Evolutionary conservation across 176 grass and related monocot genomes (phyloP), one percentile per base, ranked within the genome.

Genomic region (Aegilops bicornis): DNA sequence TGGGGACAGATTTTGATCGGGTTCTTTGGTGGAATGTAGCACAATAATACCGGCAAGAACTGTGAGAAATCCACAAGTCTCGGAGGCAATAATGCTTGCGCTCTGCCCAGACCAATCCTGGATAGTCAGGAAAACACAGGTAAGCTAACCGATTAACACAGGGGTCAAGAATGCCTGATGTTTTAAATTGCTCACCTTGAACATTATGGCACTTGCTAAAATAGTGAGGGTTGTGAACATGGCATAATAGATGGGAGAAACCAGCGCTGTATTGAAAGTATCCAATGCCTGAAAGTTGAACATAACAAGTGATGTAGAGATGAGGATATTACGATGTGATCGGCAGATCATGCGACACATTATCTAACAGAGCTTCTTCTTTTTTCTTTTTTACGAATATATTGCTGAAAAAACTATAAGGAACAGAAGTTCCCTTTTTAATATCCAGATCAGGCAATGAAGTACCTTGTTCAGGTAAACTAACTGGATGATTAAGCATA

Each of bases 101-200:
- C 87, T 93, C 70, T 99, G 97, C 63, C 97, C 97, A 90, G 97
- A 96, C 97, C 97, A 99, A 69, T 99, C 97, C 97, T 99, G 83
- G 22, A 68, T 59, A 80, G 24, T 77, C 22, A 39, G 1, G 1
- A n/a, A 89, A 70, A 78, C 42, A 71, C 12, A 85, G 48, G 33
- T 80, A 48, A 73, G 37, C n/a, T 81, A 56, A 75, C 10, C 23
- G 20, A n/a, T 50, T 22, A 65, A 68, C 16, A 64, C 35, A 24
- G 7, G 1, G 3, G 43, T 13, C 36, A 25, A 22, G 52, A 19
- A 39, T 59, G 19, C 25, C 24, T 82, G 1, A 20, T 75, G 1
- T 10, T 16, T 48, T 75, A 14, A 69, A 82, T 40, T 65, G 23
- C 35, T 87, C 87, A 96, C 97, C 97, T 92, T 96, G 87, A 99